Base-by-base conservation (phyloP, 1,284 basidiomycete species). In the Malassezia furfur region DNA sequence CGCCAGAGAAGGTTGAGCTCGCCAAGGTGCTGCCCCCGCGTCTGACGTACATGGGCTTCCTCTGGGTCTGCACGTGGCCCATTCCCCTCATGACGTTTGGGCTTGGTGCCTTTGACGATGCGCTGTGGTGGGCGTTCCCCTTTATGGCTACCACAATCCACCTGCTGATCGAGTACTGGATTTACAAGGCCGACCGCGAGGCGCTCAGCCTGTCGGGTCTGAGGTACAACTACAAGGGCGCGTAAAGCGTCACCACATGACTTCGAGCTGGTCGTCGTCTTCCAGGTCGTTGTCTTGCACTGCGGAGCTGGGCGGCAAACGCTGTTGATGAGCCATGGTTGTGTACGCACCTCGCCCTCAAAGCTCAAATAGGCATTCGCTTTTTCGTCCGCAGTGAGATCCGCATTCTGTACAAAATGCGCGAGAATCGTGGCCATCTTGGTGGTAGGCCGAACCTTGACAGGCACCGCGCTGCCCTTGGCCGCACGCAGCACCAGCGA, bases 71-170 rank as follows among this genome's bases (percentile, higher is more conserved):
- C 17, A 50, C 52, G 15, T 50, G 51, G 38, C 70, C 70, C 1
- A 21, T 72, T 52, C 72, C 72, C 5, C 49, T 73, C 31, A 38
- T 74, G 40, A 67, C 66, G 38, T 74, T 74, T 61, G 72, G 72
- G 22, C 63, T 65, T 1, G 72, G 72, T n/a, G 65, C 63, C 34
- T 74, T 73, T 53, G 53, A 51, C 47, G 70, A 70, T 36, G 63
- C 72, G 25, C 66, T 60, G 11, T 74, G 72, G 72, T 74, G 70
- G 67, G 39, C 57, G 17, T 52, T 73, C 40, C 65, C 67, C 15
- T 60, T 66, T 0, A 57, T 49, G 2, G 69, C 60, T 8, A 14
- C 68, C 5, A 56, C 49, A 30, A 36, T 70, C 22, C 47, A 67
- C 47, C 32, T 63, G 19, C 28, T 61, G 14, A 48, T 56, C 10